Conservation (phyloP, 352 stramenopile species). For the Pythium diclinum region DNA sequence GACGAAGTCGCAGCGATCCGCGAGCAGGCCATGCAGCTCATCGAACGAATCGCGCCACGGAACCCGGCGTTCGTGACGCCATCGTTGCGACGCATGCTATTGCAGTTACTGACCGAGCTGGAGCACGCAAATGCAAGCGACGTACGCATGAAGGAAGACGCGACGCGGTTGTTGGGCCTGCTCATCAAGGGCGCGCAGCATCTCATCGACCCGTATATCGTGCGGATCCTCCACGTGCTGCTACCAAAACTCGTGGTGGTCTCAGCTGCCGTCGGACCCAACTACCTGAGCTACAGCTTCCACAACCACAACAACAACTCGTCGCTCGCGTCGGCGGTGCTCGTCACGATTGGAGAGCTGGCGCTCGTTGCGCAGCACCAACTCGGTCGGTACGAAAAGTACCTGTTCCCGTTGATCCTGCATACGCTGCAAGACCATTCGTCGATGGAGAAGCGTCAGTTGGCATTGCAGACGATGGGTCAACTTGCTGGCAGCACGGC, state of each 20-base stretch:
- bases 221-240: slow-evolving; percentile 67
- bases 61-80: slow-evolving; percentile 97
- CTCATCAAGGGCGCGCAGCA: slow-evolving; percentile 85
- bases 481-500: slow-evolving; percentile 93
- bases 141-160: slow-evolving; percentile 83
- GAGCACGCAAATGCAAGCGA: slow-evolving; percentile 85
- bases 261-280: slow-evolving; percentile 11
- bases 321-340: slow-evolving; percentile 66
- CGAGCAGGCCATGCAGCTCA: slow-evolving; percentile 88
- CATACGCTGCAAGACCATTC: slow-evolving; percentile 96
- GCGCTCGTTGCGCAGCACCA: slow-evolving; percentile 88
- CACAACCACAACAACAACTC: slow-evolving; percentile 51
- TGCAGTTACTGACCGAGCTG: slow-evolving; percentile 95
- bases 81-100: slow-evolving; percentile 91
- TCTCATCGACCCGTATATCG: slow-evolving; percentile 83
- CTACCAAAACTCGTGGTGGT: slow-evolving; percentile 86
- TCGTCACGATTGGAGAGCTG: slow-evolving; percentile 89
- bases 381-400: slow-evolving; percentile 92
- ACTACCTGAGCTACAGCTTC: slow-evolving; percentile 22
- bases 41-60: slow-evolving; percentile 90
- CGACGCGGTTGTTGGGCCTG: slow-evolving; percentile 78
- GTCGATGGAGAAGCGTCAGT: slow-evolving; percentile 93
- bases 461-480: slow-evolving; percentile 95
- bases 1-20: slow-evolving; percentile 90
- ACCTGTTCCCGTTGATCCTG: slow-evolving; percentile 95